phyloP scores from a whole-genome alignment of 2,329 filamentous ascomycete species.

The Chaetomium olivaceum region DNA sequence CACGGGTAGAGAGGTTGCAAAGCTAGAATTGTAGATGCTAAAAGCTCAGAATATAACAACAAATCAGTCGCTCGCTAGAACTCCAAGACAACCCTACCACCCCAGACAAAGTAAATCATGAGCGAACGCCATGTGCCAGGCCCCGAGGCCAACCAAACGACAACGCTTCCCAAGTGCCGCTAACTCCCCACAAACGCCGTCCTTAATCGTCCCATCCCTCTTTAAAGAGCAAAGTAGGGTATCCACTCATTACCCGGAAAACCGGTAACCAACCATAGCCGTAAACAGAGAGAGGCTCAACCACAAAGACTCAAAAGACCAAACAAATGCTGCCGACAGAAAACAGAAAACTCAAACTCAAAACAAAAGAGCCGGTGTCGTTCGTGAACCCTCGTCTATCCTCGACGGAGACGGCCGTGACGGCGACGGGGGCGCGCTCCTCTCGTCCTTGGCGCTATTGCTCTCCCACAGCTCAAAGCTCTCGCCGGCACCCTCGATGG shows the following conservation, averaged over 20 bases:
- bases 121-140: neutral
- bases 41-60: neutral
- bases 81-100: neutral
- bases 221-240: slow-evolving; percentile 12
- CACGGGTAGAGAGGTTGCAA: too few relatives aligned
- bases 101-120: neutral
- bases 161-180: neutral
- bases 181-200: slow-evolving; percentile 12
- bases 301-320: too few relatives aligned
- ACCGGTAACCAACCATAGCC: neutral
- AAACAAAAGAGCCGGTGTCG: neutral
- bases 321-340: neutral
- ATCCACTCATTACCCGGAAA: slow-evolving; percentile 14
- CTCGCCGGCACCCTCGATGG: slow-evolving; percentile 60
- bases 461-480: slow-evolving; percentile 72
- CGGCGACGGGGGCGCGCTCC: slow-evolving; percentile 37
- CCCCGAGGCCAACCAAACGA: neutral
- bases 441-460: slow-evolving; percentile 62
- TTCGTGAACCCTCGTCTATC: neutral
- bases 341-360: neutral
- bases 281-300: neutral
- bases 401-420: slow-evolving; percentile 13
- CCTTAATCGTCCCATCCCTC: slow-evolving; percentile 1
- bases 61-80: neutral
- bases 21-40: neutral